Evolutionary conservation across 208 protist genomes (phyloP).

Genomic region (Trypanosoma mega): DNA sequence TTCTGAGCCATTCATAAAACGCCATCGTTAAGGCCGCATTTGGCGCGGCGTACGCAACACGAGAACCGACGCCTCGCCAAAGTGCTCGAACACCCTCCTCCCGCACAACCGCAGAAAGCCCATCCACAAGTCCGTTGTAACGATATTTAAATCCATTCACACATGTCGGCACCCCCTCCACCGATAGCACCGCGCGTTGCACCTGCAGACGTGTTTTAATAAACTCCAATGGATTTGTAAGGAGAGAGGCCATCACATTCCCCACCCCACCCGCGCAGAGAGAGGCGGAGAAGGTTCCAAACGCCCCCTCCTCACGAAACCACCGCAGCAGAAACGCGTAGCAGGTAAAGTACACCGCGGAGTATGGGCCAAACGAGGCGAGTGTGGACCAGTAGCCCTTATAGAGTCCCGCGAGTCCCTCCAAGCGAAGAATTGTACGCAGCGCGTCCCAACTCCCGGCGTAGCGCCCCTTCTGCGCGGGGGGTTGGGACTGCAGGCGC

Average conservation of each 20-base stretch:
- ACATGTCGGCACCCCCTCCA: slow-evolving; percentile 9
- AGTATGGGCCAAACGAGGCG: slow-evolving; percentile 87
- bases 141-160: slow-evolving; percentile 46
- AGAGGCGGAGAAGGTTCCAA: slow-evolving; percentile 33
- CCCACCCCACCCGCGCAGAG: slow-evolving; percentile 54
- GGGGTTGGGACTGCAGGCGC: slow-evolving; percentile 79
- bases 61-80: slow-evolving; percentile 58
- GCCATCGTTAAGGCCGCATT: slow-evolving; percentile 87
- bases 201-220: slow-evolving; percentile 91
- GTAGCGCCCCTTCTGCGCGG: slow-evolving; percentile 54
- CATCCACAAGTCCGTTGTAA: slow-evolving; percentile 60
- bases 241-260: slow-evolving; percentile 59
- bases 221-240: slow-evolving; percentile 89
- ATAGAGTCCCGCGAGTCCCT: slow-evolving; percentile 79
- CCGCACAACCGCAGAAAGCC: slow-evolving; percentile 37
- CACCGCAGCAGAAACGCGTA: slow-evolving; percentile 61
- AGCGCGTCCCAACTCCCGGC: slow-evolving; percentile 61
- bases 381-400: slow-evolving; percentile 85
- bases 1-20: slow-evolving; percentile 59
- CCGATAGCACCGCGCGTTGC: slow-evolving; percentile 55
- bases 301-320: slow-evolving; percentile 24
- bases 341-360: slow-evolving; percentile 84
- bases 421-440: slow-evolving; percentile 47
- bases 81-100: slow-evolving; percentile 61
- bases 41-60: slow-evolving; percentile 64